Base-by-base conservation (phyloP, 148 eudicot species). In the Heliamphora exappendiculata region DNA sequence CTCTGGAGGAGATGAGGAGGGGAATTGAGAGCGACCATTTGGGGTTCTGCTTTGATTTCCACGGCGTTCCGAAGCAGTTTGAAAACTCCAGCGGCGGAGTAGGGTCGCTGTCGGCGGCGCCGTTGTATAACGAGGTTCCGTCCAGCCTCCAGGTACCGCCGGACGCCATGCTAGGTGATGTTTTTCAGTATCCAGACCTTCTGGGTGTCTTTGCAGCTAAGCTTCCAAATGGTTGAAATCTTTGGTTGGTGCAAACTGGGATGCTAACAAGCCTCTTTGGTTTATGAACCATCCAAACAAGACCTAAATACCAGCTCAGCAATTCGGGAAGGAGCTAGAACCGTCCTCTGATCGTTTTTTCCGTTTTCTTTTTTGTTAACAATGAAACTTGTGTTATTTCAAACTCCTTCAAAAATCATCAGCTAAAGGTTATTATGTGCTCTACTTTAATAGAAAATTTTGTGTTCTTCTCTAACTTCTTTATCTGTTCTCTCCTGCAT, bases 161-260 rank as follows among this genome's bases (percentile, higher is more conserved):
- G 14, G 70, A 63, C 33, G 73, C 75, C 22, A 29, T 57, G 70
- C 13, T 75, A 24, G 87, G 75, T 2, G 87, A 82, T 70, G 54
- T 78, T 3, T 75, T 82, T 78, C 87, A 84, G 69, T 82, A 84
- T 28, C 80, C 81, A 2, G 89, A 86, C 8, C 68, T 78, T 55
- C 33, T 82, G 33, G 68, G 80, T 54, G 58, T 72, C 7, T 80
- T 78, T 36, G 76, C 86, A 13, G 80, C 89, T 59, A 80, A 78
- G 10, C 0, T 83, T 41, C 81, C 73, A 34, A 86, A 83, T 79
- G 80, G 67, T 67, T 83, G 65, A 78, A 29, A 16, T 3, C 28
- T 47, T 9, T 47, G 50, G 13, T 68, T 24, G 31, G 72, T 41
- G 36, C 11, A 34, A n/a, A n/a, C n/a, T n/a, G n/a, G n/a, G n/a